Base-by-base conservation (phyloP, 208 protist species). In the Trypanosoma melophagium region DNA sequence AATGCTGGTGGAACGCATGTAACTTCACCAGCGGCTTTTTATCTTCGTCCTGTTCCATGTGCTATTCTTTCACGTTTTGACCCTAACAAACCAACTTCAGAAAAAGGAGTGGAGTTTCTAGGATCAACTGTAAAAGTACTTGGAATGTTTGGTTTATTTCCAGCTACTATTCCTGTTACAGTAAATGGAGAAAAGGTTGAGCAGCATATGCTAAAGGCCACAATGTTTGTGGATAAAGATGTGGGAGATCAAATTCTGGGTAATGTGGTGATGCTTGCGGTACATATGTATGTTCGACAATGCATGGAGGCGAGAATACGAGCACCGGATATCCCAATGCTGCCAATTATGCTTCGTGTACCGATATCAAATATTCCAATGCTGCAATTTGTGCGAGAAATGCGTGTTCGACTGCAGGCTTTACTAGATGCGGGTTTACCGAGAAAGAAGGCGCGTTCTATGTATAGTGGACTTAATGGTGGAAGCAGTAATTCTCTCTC, bases 181-280 rank as follows among this genome's bases (percentile, higher is more conserved):
- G 40, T 77, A 10, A 72, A 80, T 55, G 73, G 67, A 12, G 60
- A 59, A 56, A 65, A 21, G 21, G 44, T 84, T 9, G 73, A 84
- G 57, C 79, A 85, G 58, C 86, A 92, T 69, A 69, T 92, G 41
- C 60, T 92, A 52, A 92, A 92, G 63, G 83, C 81, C 22, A 86
- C 80, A 21, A 92, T 92, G 86, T 93, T 93, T 62, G 77, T 93
- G 8, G 84, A 90, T 68, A 93, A 89, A 65, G 83, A 90, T 71
- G 87, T 90, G 1, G 87, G 87, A 9, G 87, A 93, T 53, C 87
- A 93, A 60, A 93, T 90, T 44, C 70, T 93, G 13, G 84, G 87
- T 19, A 87, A 90, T 49, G 80, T 93, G 57, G 84, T 89, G 42
- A 80, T 93, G 81, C 82, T 90, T 17, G 87, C 79, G 19, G 69